Conservation (phyloP, 495 filamentous ascomycete genomes). For the Extremus antarcticus region DNA sequence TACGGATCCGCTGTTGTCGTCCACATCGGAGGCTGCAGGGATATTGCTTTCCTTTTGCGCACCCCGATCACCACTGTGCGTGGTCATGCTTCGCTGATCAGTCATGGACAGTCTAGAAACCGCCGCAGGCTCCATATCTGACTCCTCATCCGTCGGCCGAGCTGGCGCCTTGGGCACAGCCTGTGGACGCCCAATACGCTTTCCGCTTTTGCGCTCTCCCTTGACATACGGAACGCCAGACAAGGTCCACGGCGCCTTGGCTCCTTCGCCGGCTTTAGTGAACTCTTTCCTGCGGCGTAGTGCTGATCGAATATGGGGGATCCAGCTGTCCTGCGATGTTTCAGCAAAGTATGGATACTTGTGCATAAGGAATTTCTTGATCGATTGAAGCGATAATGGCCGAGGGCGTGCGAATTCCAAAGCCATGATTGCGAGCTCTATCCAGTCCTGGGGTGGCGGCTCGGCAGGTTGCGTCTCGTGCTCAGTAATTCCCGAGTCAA, state of each 20-base stretch:
- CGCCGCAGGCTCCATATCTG: too few species aligned
- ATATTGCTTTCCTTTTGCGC: too few species aligned
- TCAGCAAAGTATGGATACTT: slow-evolving; percentile 3
- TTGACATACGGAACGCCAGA: not conserved
- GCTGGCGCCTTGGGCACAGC: too few species aligned
- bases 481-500: too few species aligned
- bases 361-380: not conserved
- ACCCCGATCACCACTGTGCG: too few species aligned
- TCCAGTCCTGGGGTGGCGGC: slow-evolving; percentile 3
- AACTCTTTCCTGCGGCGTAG: not conserved
- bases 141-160: too few species aligned
- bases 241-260: not conserved
- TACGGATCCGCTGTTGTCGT: too few species aligned
- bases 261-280: not conserved
- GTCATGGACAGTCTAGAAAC: too few species aligned
- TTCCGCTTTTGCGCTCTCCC: not conserved
- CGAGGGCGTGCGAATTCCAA: not conserved
- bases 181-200: too few species aligned
- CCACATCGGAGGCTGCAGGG: too few species aligned
- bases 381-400: not conserved
- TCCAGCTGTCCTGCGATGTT: not conserved
- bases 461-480: too few species aligned
- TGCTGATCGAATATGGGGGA: not conserved
- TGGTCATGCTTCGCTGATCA: too few species aligned
- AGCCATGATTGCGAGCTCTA: slow-evolving; percentile 6